These are phyloP conservation scores for Ganoderma multipileum DNA, from an alignment of 1,284 basidiomycete genomes.

Conservation along the genomic window DNA sequence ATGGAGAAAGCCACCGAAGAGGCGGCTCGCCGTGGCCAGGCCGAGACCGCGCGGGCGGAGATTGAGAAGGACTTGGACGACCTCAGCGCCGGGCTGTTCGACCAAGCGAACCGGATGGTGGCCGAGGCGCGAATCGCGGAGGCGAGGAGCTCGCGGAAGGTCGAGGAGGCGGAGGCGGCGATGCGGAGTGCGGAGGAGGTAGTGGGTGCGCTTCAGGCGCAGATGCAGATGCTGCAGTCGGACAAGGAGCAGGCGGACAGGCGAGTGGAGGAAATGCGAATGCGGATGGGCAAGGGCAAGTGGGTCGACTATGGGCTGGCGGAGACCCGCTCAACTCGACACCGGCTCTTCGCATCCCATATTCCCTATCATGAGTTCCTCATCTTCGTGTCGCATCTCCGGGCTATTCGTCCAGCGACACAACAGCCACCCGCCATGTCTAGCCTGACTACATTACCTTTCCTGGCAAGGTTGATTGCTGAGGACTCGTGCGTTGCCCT, in stretches of 20 bases:
- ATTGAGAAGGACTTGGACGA: conserved; percentile 94
- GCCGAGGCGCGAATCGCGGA: conserved; percentile 84
- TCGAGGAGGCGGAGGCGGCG: conserved; percentile 81
- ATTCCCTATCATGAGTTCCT: conserved; percentile 89
- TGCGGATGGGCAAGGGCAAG: conserved; percentile 71
- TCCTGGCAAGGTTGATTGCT: conserved; percentile 79
- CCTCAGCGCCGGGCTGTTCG: conserved; percentile 87
- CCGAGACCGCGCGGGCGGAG: conserved; percentile 81
- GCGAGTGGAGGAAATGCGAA: conserved; percentile 54
- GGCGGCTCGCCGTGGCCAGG: conserved; percentile 89
- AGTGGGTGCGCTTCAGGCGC: conserved; percentile 82
- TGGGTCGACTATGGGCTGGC: conserved; percentile 55
- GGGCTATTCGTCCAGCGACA: conserved; percentile 69
- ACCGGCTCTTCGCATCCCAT: conserved; percentile 71
- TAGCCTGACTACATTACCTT: conserved; percentile 80
- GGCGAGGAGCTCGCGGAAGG: conserved; percentile 84
- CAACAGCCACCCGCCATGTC: conserved; percentile 69
- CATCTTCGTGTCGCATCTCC: conserved; percentile 83
- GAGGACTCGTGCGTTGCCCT: conserved; percentile 87
- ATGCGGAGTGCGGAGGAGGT: conserved; percentile 88
- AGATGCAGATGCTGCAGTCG: conserved; percentile 78
- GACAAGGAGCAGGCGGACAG: conserved; percentile 68
- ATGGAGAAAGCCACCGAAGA: conserved; percentile 97
- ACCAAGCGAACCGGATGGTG: conserved; percentile 93
- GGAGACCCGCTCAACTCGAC: conserved; percentile 12